Evolutionary conservation across 1,284 basidiomycete species (phyloP), one percentile per base, ranked within the genome.

Genomic region (Cutaneotrichosporon mucoides): DNA sequence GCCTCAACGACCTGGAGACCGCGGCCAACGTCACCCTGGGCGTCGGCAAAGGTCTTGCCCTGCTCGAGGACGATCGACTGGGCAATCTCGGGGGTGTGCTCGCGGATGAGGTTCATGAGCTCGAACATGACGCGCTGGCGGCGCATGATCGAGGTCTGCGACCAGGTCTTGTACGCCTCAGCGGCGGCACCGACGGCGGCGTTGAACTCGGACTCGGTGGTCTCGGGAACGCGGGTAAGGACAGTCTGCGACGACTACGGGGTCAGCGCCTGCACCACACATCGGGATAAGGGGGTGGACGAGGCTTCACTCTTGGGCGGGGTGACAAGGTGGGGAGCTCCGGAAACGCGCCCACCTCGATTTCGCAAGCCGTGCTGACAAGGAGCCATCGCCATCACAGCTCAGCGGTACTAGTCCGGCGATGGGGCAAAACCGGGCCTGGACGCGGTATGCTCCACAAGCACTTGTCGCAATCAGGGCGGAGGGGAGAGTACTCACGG

Each of bases 121-220:
- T 93, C 91, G 66, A 98, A 82, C 66, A 88, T 89, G 77, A 96
- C 88, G 61, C 87, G 84, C 77, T 99, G 95, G 49, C 95, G 86
- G 53, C 86, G 86, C 60, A 99, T 81, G 45, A 97, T 83, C 66
- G 88, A 91, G 12, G 91, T 88, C 54, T 83, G 84, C 72, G 88
- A 89, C 95, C 95, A 99, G 3, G 86, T 84, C 73, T 91, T 88
- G 83, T 86, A 96, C 2, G 94, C 94, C 59, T 87, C 82, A n/a
- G 87, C 85, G 13, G 94, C 93, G 53, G 89, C 86, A 62, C 87
- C 84, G 6, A 92, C 88, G n/a, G 94, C 93, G 58, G 85, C 84
- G 42, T 88, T 83, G 73, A 98, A 95, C 78, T 97, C 93, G 37
- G 82, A 73, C 41, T 80, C 76, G 0, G 92, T 92, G 0, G 93